Base-by-base conservation (phyloP, 208 protist genomes). In the Herpetomonas tarakana region DNA sequence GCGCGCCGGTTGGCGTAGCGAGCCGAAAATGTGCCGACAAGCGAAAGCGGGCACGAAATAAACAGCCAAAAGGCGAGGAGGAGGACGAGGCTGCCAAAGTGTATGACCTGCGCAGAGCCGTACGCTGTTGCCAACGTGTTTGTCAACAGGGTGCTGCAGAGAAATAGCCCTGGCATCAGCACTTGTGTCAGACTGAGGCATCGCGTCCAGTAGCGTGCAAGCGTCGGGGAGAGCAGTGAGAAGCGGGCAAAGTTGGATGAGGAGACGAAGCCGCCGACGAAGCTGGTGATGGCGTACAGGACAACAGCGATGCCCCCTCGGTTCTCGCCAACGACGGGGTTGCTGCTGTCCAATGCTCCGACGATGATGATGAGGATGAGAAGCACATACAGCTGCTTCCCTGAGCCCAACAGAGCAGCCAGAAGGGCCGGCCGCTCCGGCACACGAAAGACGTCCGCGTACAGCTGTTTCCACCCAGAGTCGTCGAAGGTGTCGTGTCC, bases 381-480 rank as follows among this genome's bases (percentile, higher is more conserved):
- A 6, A 70, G 41, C 1, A 76, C 18, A 2, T 65, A 18, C 0
- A 96, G 71, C 52, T 93, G 86, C 3, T 62, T 69, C 18, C 86
- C 86, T 27, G 76, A 79, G 12, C 89, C 89, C 6, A 98, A 50
- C 4, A 97, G 52, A 2, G 86, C 78, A 41, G 83, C 92, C 45
- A 99, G 85, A 22, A 97, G 35, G 19, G 64, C 22, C 0, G 86
- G 57, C 52, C 81, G 46, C 2, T 58, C 41, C 2, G 97, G 97
- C 1, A 90, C 62, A 11, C 97, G 86, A 65, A 98, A 98, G 1
- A 99, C 97, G 56, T 99, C 97, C 6, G 82, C 91, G 71, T 97
- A 91, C 1, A 98, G 68, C 25, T 96, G 90, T 62, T 98, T 98
- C 97, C 97, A 99, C 1, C 97, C 97, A 12, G 92, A 92, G 26